phyloP scores from a whole-genome alignment of 805 yeast genomes.

The Ogataea salicorniae region DNA sequence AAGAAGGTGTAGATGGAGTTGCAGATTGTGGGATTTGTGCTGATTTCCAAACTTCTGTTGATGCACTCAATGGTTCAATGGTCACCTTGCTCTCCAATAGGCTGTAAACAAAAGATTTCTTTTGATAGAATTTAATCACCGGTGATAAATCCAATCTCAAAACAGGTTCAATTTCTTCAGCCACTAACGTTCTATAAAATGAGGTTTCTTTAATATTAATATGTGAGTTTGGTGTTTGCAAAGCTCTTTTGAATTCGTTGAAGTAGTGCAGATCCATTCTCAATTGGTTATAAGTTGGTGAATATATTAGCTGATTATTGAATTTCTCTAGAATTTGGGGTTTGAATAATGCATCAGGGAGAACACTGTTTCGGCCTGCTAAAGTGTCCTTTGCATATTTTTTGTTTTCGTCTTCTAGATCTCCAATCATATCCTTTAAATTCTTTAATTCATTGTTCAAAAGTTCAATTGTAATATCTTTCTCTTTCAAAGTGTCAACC shows the following conservation, averaged over 20 bases:
- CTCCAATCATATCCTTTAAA: conserved; percentile 55
- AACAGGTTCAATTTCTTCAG: conserved; percentile 78
- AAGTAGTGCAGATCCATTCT: conserved; percentile 42
- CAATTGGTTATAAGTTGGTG: conserved; percentile 29
- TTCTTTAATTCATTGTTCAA: conserved; percentile 64
- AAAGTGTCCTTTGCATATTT: conserved; percentile 1
- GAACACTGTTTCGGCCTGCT: conserved; percentile 8
- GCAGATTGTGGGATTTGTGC: conserved; percentile 14
- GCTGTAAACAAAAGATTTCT: conserved; percentile 56
- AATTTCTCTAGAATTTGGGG: conserved; percentile 14
- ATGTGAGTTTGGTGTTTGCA: conserved; percentile 14
- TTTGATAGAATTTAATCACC: conserved; percentile 52
- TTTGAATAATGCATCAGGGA: conserved; percentile 14
- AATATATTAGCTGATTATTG: conserved; percentile 23
- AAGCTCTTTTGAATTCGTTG: conserved; percentile 40
- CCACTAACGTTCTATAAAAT: conserved; percentile 58
- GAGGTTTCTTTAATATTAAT: conserved; percentile 42
- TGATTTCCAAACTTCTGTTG: conserved; percentile 66
- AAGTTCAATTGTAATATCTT: conserved; percentile 59
- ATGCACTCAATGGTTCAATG: conserved; percentile 82
- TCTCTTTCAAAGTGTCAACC: conserved; percentile 53
- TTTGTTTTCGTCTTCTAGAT: conserved; percentile 41
- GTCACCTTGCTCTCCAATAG: conserved; percentile 76
- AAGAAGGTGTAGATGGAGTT: conserved; percentile 7
- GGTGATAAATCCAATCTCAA: conserved; percentile 59